Evolutionary conservation across 2,329 filamentous ascomycete genomes (phyloP).

Genomic region (Colletotrichum sp.): DNA sequence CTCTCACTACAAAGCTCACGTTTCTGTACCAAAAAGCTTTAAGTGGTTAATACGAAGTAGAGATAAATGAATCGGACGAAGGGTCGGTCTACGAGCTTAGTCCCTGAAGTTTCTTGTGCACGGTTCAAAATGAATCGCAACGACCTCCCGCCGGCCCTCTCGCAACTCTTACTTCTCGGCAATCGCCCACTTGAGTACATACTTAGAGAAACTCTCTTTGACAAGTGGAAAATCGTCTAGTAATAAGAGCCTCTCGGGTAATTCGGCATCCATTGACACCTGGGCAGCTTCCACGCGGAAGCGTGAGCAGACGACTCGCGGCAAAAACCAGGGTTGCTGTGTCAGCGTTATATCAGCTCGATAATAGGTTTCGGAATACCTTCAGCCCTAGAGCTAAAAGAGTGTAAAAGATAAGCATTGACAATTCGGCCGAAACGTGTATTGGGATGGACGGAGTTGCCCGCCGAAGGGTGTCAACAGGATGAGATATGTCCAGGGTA

Average conservation of each 20-base stretch:
- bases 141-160: neutral
- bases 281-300: neutral
- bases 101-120: neutral
- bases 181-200: neutral
- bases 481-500: neutral
- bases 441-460: neutral
- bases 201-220: neutral
- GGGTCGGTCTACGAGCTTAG: neutral
- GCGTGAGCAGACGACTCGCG: neutral
- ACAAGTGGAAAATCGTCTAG: neutral
- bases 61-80: neutral
- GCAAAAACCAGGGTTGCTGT: neutral
- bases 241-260: neutral
- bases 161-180: neutral
- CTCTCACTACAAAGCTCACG: neutral
- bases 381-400: neutral
- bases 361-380: neutral
- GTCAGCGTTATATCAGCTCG: neutral
- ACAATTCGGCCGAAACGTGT: constrained; percentile 32
- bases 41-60: neutral
- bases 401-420: neutral
- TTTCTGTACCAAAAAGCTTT: neutral
- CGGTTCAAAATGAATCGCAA: neutral
- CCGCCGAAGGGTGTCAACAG: neutral
- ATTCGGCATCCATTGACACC: neutral